These are phyloP conservation scores for Inonotus obliquus DNA, from an alignment of 1,284 basidiomycete species.

Conservation along the genomic window DNA sequence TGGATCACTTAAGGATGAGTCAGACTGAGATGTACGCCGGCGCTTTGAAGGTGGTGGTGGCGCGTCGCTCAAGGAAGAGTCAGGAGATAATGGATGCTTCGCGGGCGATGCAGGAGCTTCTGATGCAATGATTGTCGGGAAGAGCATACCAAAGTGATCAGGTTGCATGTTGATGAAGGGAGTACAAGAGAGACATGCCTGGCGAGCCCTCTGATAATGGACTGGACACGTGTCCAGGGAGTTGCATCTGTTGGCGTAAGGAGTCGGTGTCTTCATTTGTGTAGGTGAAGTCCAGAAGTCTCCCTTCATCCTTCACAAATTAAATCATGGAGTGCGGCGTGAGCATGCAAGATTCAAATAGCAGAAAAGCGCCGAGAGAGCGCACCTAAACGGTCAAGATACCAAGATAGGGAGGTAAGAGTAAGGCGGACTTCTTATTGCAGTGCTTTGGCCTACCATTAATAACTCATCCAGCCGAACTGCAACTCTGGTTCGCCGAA, in stretches of 20 bases:
- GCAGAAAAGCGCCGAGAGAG: conserved; percentile 11
- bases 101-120: conserved; percentile 29
- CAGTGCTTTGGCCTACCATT: conserved; percentile 47
- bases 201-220: conserved; percentile 26
- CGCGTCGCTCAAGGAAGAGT: conserved; percentile 53
- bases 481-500: conserved; percentile 71
- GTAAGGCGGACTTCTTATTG: conserved; percentile 18
- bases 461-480: conserved; percentile 81
- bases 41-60: conserved; percentile 47
- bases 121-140: conserved; percentile 2
- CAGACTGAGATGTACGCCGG: conserved; percentile 34
- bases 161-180: background rate
- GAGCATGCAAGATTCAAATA: background rate
- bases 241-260: conserved; percentile 67
- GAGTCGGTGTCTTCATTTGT: conserved; percentile 64
- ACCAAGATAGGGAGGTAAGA: conserved; percentile 12
- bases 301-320: conserved; percentile 58
- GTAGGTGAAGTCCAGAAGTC: conserved; percentile 76
- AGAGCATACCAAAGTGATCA: background rate
- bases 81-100: conserved; percentile 44
- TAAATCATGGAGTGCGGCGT: conserved; percentile 2
- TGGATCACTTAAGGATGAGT: conserved; percentile 41
- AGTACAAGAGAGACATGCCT: conserved; percentile 25
- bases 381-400: conserved; percentile 18
- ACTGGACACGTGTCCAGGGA: conserved; percentile 43